phyloP scores from a whole-genome alignment of 768 basidiomycete species.

The Psilocybe cubensis region DNA sequence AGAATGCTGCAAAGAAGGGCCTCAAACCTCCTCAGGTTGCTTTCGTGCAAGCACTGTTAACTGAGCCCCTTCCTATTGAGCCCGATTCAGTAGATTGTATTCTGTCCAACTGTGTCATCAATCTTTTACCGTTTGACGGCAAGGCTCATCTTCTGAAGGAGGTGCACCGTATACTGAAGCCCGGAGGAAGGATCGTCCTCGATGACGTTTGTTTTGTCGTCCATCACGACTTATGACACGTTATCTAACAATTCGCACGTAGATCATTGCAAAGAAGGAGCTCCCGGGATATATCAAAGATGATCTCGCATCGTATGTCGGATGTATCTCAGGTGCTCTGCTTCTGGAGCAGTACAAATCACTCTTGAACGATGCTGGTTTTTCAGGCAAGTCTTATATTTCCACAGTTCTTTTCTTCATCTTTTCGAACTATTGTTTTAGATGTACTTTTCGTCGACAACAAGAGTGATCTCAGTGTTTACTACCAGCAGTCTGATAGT shows the following conservation, averaged over 20 bases:
- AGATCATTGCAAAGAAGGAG: constrained; percentile 52
- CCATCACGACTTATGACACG: background rate
- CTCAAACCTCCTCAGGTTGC: constrained; percentile 52
- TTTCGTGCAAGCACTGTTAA: constrained; percentile 47
- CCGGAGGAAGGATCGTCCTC: constrained; percentile 56
- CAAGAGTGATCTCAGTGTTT: constrained; percentile 43
- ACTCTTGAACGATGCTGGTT: constrained; percentile 42
- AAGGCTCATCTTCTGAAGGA: constrained; percentile 51
- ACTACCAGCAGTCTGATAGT: constrained; percentile 21
- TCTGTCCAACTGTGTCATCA: constrained; percentile 61
- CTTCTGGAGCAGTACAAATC: constrained; percentile 38
- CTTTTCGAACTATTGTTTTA: constrained; percentile 19
- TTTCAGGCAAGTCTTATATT: constrained; percentile 34
- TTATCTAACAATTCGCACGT: background rate
- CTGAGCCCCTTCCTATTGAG: constrained; percentile 49
- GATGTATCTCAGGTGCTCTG: constrained; percentile 53
- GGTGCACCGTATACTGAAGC: constrained; percentile 51
- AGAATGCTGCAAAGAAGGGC: constrained; percentile 42
- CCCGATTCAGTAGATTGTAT: constrained; percentile 56
- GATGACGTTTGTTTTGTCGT: constrained; percentile 45
- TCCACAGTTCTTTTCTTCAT: background rate
- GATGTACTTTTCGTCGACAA: constrained; percentile 45
- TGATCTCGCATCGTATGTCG: constrained; percentile 43
- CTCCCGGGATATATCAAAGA: constrained; percentile 45
- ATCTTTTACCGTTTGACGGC: constrained; percentile 45